phyloP scores from a whole-genome alignment of 371 early-diverging fungal species.

The Lichtheimia hyalospora region DNA sequence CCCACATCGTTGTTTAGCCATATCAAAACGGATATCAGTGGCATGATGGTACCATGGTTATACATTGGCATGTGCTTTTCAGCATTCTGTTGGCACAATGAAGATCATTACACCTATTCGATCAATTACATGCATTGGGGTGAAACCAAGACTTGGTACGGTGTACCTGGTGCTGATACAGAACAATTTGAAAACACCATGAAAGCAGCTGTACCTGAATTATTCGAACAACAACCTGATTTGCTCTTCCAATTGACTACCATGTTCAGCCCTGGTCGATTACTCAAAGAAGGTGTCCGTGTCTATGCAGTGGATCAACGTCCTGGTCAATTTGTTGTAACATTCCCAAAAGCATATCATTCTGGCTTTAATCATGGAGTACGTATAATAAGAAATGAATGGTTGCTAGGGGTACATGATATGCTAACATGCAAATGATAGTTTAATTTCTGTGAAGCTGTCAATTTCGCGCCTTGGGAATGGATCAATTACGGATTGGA shows the following conservation, averaged over 20 bases:
- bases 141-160: conserved; percentile 97
- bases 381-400: conserved; percentile 15
- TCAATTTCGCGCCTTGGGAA: conserved; percentile 92
- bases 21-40: conserved; percentile 87
- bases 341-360: conserved; percentile 95
- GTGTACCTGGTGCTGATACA: conserved; percentile 86
- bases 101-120: conserved; percentile 95
- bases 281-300: conserved; percentile 72
- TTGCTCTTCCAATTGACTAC: conserved; percentile 91
- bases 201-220: conserved; percentile 80
- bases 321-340: conserved; percentile 93
- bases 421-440: conserved; percentile 9
- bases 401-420: not conserved
- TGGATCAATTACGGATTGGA: conserved; percentile 87
- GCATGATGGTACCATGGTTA: conserved; percentile 97
- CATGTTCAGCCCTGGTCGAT: conserved; percentile 82
- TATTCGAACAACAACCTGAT: conserved; percentile 91
- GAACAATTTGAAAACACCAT: conserved; percentile 83
- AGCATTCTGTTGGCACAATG: conserved; percentile 98
- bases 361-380: conserved; percentile 97
- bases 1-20: conserved; percentile 84
- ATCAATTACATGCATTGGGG: conserved; percentile 97
- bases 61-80: conserved; percentile 96
- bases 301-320: conserved; percentile 87
- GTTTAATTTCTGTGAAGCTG: conserved; percentile 96